Base-by-base conservation (phyloP, 2,329 filamentous ascomycete genomes). In the Biscogniauxia sp. region DNA sequence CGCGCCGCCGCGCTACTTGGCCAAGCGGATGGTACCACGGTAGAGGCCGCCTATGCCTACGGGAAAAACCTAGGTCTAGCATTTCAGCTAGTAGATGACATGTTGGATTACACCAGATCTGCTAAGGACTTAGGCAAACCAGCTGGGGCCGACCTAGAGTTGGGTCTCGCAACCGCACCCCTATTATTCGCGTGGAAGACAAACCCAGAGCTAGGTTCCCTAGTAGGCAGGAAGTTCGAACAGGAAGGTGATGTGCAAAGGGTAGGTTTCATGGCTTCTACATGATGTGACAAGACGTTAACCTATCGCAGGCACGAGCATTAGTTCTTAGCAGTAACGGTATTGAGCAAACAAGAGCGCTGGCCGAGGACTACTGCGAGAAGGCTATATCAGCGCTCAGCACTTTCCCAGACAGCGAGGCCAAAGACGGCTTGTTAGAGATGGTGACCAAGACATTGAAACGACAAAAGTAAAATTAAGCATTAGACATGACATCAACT, bases 21-120 rank as follows among this genome's bases (percentile, higher is more conserved):
- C 28, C 88, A 91, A 15, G 86, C 88, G 37, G 85, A 93, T 37
- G 82, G 84, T 0, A 84, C 89, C 63, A 92, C 95, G 1, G 92
- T 97, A 1, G 93, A 99, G 67, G 91, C 93, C 9, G 92, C 94
- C 1, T 99, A 99, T 73, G 77, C 84, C 17, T 99, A 98, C 72
- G 95, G 95, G 56, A 92, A 92, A 77, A 98, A 99, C 70, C 76
- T 99, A 53, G 95, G 95, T 1, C 78, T 99, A 58, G 95, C 95
- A 1, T 99, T 99, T 79, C 95, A 99, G 81, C 84, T 99, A 9
- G 94, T 99, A 17, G 95, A 99, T 74, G 95, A 99, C 74, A 91
- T 99, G 90, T 82, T 99, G 69, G 95, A 99, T 76, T 99, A 98
- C 75, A 98, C 95, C 0, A 86, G 92, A 63, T 92, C 85, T 58